phyloP scores from a whole-genome alignment of 768 basidiomycete species.

The Boletus reticuloceps region DNA sequence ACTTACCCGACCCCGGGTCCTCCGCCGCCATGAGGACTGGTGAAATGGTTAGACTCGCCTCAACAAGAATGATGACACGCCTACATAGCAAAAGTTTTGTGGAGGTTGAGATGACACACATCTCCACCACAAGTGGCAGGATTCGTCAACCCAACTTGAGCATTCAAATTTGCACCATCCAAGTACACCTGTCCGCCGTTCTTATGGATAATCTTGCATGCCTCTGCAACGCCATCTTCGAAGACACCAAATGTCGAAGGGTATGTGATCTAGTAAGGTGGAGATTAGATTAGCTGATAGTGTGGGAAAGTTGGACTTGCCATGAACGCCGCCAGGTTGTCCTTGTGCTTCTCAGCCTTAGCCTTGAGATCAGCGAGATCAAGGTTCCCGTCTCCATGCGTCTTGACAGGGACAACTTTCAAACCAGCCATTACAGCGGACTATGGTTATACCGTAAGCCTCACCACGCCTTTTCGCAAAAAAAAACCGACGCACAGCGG shows the following conservation, averaged over 20 bases:
- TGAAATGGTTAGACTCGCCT: background rate
- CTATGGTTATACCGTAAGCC: conserved; percentile 39
- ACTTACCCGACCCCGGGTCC: conserved; percentile 91
- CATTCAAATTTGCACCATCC: conserved; percentile 93
- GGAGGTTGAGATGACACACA: conserved; percentile 96
- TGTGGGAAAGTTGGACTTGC: conserved; percentile 38
- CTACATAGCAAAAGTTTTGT: conserved; percentile 96
- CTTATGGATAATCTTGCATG: conserved; percentile 91
- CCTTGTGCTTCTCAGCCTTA: conserved; percentile 90
- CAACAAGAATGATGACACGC: conserved; percentile 21
- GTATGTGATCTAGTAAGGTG: conserved; percentile 73
- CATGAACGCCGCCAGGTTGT: conserved; percentile 95
- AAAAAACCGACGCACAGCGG: conserved; percentile 63
- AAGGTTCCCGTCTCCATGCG: conserved; percentile 80
- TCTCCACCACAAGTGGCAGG: conserved; percentile 95
- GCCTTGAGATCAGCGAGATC: conserved; percentile 81
- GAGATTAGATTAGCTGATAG: conserved; percentile 1
- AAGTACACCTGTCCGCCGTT: conserved; percentile 97
- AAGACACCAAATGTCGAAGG: conserved; percentile 98
- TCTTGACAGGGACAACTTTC: conserved; percentile 95
- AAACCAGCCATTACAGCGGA: conserved; percentile 97
- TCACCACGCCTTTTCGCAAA: background rate
- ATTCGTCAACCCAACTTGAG: conserved; percentile 90
- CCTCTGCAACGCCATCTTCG: conserved; percentile 85
- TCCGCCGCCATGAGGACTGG: conserved; percentile 93